Base-by-base conservation (phyloP, 2,329 filamentous ascomycete genomes). In the Scedosporium dehoogii region DNA sequence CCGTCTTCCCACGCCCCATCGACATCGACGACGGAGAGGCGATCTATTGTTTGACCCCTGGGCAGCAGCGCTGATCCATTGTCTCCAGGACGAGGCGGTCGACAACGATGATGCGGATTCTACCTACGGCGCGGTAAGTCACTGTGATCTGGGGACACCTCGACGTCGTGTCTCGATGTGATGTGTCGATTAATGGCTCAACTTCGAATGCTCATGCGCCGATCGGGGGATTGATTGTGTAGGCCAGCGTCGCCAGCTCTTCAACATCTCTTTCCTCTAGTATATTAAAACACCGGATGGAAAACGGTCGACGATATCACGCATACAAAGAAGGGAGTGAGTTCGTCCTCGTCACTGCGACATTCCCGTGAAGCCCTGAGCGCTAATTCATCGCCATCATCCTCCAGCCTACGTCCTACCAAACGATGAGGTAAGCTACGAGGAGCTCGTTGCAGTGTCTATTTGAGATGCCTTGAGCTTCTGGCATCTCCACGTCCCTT, bases 291-390 rank as follows among this genome's bases (percentile, higher is more conserved):
- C 69, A 70, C 21, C 65, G 68, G 3, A 55, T 67, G 18, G 70
- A 71, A 18, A 70, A 71, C 9, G 69, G 70, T 0, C 65, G 69
- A 7, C 68, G 67, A 0, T 71, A 70, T 16, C 69, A 70, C 33
- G 67, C 63, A 0, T 70, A 69, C 58, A 70, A 70, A 27, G 71
- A 72, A 14, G 68, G 70, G 21, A 63, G 58, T 60, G 42, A 46
- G 58, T 60, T 12, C 56, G 41, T 38, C 6, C 53, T 23, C 53
- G 18, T 27, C 18, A 57, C 23, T 29, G 6, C 6, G 23, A 18
- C 12, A 25, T 53, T 6, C 12, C 10, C 3, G 18, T 18, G 29
- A 48, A 48, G 12, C 1, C 2, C 53, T 29, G 16, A 27, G 53
- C 23, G 23, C 53, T 57, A 23, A 57, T 6, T n/a, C 29, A 27